Evolutionary conservation across 805 yeast genomes (phyloP), one percentile per base, ranked within the genome.

Genomic region (Starmerella floricola): DNA sequence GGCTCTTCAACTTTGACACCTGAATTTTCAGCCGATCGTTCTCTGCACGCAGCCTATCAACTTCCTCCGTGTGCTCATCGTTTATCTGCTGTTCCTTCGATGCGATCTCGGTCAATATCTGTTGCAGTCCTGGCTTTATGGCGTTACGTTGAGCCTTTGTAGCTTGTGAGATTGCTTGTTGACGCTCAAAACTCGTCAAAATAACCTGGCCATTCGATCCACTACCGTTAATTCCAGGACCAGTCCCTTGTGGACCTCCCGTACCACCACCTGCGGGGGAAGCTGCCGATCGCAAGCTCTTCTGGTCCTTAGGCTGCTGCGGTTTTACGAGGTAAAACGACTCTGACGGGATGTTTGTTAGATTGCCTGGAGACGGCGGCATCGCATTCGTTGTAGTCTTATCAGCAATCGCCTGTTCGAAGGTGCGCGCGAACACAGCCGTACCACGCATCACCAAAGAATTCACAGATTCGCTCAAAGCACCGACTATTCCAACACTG

Each of bases 1-100:
- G 59, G 45, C 72, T 72, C 46, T 72, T 74, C 40, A 77, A 57
- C 43, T 71, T 69, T 2, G 64, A 63, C 4, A 66, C 68, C 50
- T 78, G 76, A 35, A 64, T 64, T 30, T 36, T 36, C 19, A 53
- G 47, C 29, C 44, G 40, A 38, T 53, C 57, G 42, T 52, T 53
- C 38, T 53, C 57, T 10, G 57, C 54, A 12, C 55, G 44, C 35
- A 53, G 43, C 34, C 54, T 37, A 33, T 53, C 57, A 3, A 51
- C 33, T 24, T 46, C 53, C 27, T 44, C 54, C 12, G 45, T 38
- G 38, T 71, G 71, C 42, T 76, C 58, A 36, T 69, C 69, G 35
- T 42, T 58, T 62, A 46, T 66, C 68, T 35, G 68, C 73, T 38
- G 60, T 61, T 26, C 53, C 43, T 13, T 67, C 41, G 8, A 53